A percentile compares a stretch with the other conserved stretches of the same genome.
These are phyloP conservation scores for Solanum virginianum DNA, from an alignment of 257 asterid species.

Conservation along the genomic window DNA sequence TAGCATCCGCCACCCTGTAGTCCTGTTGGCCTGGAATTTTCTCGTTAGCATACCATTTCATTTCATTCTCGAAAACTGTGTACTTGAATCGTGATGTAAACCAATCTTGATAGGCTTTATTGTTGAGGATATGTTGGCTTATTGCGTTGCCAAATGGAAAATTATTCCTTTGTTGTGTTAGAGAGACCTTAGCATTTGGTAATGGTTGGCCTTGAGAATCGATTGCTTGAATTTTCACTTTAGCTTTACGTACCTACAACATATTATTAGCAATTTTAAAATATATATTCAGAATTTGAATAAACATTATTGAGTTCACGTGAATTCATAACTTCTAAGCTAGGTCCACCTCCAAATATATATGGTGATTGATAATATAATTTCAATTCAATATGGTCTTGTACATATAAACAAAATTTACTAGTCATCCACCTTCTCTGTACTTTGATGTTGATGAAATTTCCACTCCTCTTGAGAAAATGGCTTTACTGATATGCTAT, in stretches of 20 bases:
- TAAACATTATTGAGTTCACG: not conserved
- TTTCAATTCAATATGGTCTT: not conserved
- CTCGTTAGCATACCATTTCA: constrained; percentile 61
- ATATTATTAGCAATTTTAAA: not conserved
- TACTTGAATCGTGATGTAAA: constrained; percentile 35
- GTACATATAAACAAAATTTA: not conserved
- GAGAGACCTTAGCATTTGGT: constrained; percentile 34
- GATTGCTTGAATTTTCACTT: constrained; percentile 39
- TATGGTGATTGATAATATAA: not conserved
- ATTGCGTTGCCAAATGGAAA: constrained; percentile 51
- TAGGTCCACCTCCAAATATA: not conserved
- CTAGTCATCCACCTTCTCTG: constrained; percentile 42
- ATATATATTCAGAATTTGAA: not conserved
- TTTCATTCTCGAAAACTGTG: constrained; percentile 61
- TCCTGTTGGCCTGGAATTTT: constrained; percentile 10
- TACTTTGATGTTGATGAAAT: constrained; percentile 32
- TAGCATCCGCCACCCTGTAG: constrained; percentile 31
- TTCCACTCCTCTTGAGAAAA: constrained; percentile 47
- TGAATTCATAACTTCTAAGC: not conserved
- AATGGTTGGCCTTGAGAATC: constrained; percentile 36
- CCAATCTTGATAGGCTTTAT: constrained; percentile 52
- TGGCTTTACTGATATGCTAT: constrained; percentile 53
- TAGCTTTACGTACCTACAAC: constrained; percentile 43
- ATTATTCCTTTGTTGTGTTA: not conserved
- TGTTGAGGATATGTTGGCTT: constrained; percentile 29